These are phyloP conservation scores for Chaetomidium leptoderma DNA, from an alignment of 495 filamentous ascomycete species.

Conservation along the genomic window DNA sequence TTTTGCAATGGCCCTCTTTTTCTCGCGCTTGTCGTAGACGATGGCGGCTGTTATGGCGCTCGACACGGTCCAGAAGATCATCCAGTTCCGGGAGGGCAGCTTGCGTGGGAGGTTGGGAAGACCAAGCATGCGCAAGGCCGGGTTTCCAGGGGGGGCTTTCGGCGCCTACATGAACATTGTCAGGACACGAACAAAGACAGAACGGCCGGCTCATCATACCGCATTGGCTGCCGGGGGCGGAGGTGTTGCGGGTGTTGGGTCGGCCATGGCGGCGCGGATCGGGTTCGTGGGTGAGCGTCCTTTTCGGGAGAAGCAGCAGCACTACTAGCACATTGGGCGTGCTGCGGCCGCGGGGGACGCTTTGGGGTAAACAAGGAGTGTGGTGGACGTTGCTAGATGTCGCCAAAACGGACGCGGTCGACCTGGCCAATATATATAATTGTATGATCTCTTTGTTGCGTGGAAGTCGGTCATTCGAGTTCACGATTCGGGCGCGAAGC, in stretches of 20 bases:
- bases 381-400: constrained; percentile 11
- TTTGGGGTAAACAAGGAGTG: constrained; percentile 5
- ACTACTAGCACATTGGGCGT: constrained; percentile 23
- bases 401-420: neutral
- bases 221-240: constrained; percentile 16
- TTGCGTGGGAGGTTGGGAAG: constrained; percentile 75
- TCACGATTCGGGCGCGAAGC: neutral
- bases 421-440: neutral
- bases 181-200: neutral
- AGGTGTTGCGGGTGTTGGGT: constrained; percentile 22
- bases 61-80: constrained; percentile 82
- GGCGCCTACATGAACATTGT: constrained; percentile 31
- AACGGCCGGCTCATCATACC: constrained; percentile 13
- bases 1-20: constrained; percentile 72
- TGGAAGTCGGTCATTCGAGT: neutral
- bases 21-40: constrained; percentile 87
- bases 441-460: neutral
- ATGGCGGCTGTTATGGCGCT: constrained; percentile 71
- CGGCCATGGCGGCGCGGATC: constrained; percentile 24
- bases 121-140: constrained; percentile 71
- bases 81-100: constrained; percentile 95
- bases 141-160: constrained; percentile 57
- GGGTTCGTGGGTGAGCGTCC: constrained; percentile 16
- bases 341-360: constrained; percentile 1
- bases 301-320: constrained; percentile 11